Conservation (phyloP, 2,329 filamentous ascomycete genomes). For the Aspergillus sp. region DNA sequence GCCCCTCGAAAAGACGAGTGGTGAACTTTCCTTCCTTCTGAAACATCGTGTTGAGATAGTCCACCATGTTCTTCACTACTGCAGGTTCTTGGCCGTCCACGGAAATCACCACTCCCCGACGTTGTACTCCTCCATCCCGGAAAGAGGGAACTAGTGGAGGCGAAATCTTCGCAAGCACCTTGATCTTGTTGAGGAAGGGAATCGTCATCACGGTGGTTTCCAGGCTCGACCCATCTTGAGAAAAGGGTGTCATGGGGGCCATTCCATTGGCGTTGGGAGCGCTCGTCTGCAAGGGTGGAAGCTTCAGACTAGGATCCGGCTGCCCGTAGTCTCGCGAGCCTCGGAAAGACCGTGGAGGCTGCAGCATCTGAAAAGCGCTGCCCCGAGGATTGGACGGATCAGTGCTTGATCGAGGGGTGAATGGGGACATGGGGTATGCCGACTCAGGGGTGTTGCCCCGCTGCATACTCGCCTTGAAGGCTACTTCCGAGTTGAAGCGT, state of each 20-base stretch:
- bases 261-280: conserved; percentile 16
- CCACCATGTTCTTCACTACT: conserved; percentile 64
- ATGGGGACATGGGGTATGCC: conserved; percentile 43
- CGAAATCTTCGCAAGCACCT: conserved; percentile 71
- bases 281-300: conserved; percentile 53
- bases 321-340: conserved; percentile 28
- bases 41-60: conserved; percentile 58
- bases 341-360: conserved; percentile 50
- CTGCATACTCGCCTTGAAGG: conserved; percentile 38
- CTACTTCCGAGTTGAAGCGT: conserved; percentile 51
- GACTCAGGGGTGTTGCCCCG: conserved; percentile 36
- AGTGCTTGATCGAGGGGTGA: conserved; percentile 39
- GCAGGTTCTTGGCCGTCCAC: conserved; percentile 71
- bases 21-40: conserved; percentile 51
- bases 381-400: conserved; percentile 31
- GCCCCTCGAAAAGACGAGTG: conserved; percentile 50
- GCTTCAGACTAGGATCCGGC: conserved; percentile 49
- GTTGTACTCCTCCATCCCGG: conserved; percentile 29
- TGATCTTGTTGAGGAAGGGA: conserved; percentile 71
- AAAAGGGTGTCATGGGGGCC: conserved; percentile 26
- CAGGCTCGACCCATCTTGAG: conserved; percentile 46
- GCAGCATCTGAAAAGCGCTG: conserved; percentile 48
- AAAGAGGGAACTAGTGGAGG: conserved; percentile 56
- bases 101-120: conserved; percentile 76
- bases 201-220: conserved; percentile 74